Conservation (phyloP, 768 basidiomycete genomes). For the Pluteus cervinus region DNA sequence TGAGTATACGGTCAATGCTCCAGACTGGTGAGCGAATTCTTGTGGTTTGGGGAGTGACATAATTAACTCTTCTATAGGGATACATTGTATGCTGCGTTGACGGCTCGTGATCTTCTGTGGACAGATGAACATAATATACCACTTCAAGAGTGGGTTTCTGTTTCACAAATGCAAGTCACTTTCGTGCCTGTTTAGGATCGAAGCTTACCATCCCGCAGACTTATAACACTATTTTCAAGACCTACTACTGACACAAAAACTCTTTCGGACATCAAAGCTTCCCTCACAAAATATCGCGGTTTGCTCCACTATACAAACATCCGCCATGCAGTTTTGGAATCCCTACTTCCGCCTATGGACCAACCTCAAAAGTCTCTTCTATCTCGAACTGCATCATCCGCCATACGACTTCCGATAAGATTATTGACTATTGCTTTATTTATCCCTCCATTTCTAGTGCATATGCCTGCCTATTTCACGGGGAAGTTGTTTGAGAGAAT, state of each 20-base stretch:
- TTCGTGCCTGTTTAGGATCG: not conserved
- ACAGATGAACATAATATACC: slow-evolving; percentile 37
- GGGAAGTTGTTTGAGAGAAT: slow-evolving; percentile 36
- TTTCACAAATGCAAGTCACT: slow-evolving; percentile 49
- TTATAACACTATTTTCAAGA: slow-evolving; percentile 11
- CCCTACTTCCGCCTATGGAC: slow-evolving; percentile 12
- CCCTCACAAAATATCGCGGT: slow-evolving; percentile 51
- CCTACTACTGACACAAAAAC: not conserved
- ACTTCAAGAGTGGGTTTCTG: slow-evolving; percentile 43
- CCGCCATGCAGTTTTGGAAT: slow-evolving; percentile 40
- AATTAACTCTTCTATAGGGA: slow-evolving; percentile 44
- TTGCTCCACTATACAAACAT: slow-evolving; percentile 46
- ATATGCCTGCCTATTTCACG: slow-evolving; percentile 53
- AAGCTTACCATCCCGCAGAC: not conserved
- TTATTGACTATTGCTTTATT: slow-evolving; percentile 29
- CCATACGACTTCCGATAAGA: no score
- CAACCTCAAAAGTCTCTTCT: slow-evolving; percentile 10
- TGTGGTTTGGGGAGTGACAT: not conserved
- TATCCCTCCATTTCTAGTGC: slow-evolving; percentile 40
- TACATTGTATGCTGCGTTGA: slow-evolving; percentile 49
- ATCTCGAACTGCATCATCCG: no score
- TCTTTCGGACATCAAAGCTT: slow-evolving; percentile 25
- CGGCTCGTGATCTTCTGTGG: slow-evolving; percentile 55
- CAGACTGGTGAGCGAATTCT: slow-evolving; percentile 48
- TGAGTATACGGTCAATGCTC: slow-evolving; percentile 56